Evolutionary conservation across 805 yeast species (phyloP), one percentile per base, ranked within the genome.

Genomic region (Ogataea glucozyma): DNA sequence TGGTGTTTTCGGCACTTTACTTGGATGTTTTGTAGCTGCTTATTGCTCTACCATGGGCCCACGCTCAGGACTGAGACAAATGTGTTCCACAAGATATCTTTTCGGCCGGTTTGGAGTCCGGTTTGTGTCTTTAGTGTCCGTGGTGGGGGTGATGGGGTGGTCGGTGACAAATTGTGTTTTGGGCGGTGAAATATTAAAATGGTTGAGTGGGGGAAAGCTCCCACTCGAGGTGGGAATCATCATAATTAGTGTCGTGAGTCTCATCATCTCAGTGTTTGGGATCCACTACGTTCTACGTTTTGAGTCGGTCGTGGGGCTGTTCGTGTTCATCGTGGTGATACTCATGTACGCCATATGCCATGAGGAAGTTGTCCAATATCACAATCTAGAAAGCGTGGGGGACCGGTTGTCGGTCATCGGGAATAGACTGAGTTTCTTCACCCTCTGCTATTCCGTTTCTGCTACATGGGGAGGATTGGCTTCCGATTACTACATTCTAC

Each of bases 401-500:
- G 67, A 65, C 40, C 10, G 60, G 3, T 49, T 58, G 12, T 76
- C 85, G 0, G 64, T 76, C 4, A 70, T 71, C 40, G 95, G 95
- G n/a, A 75, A 79, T 55, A 77, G 85, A 73, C 61, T 88, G 21
- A 76, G 87, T 11, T 85, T 80, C 62, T 85, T 88, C 54, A 75
- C 88, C 1, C 70, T 87, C 42, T 72, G 82, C 32, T 86, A 85
- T 56, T 81, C 95, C 21, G 81, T 84, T 35, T 87, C 96, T 3
- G 77, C 88, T 3, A 86, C 96, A 1, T 88, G 96, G 96, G 90
- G 95, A 32, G 83, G 90, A 2, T 76, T 86, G 47, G 87, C 96
- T 0, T 73, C 90, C 0, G 97, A 88, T 64, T 88, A 88, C 62
- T 86, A 86, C 61, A 78, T 88, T 37, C 70, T 87, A 38, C 80